Conservation (phyloP, 257 asterid genomes). For the Sherardia arvensis region DNA sequence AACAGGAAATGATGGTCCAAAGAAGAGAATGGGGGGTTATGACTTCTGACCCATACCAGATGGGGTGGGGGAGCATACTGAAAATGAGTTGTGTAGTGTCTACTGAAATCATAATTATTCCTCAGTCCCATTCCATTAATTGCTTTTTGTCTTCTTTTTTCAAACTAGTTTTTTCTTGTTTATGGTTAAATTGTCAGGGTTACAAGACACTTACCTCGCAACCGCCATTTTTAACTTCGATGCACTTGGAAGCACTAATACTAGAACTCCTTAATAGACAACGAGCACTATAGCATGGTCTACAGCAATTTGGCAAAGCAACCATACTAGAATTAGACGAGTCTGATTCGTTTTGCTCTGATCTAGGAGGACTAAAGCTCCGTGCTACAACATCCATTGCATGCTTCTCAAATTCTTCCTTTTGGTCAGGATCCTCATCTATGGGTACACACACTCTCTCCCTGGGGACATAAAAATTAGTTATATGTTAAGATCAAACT, state of each 20-base stretch:
- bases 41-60: neutral
- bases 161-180: no score
- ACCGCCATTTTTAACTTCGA: slow-evolving; percentile 53
- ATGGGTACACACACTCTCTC: slow-evolving; percentile 73
- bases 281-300: slow-evolving; percentile 63
- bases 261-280: slow-evolving; percentile 79
- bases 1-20: neutral
- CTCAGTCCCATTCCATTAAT: neutral
- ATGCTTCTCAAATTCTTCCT: slow-evolving; percentile 32
- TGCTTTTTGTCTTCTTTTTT: neutral
- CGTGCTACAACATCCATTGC: slow-evolving; percentile 38
- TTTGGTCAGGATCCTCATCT: slow-evolving; percentile 45
- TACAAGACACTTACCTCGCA: slow-evolving; percentile 41
- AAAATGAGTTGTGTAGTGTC: neutral
- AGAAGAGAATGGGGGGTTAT: neutral
- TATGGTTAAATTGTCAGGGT: neutral
- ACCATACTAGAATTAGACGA: slow-evolving; percentile 24
- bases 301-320: slow-evolving; percentile 32
- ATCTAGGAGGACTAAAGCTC: slow-evolving; percentile 44
- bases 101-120: neutral
- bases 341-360: slow-evolving; percentile 30
- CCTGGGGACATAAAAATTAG: slow-evolving; percentile 25
- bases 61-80: neutral
- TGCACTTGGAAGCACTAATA: slow-evolving; percentile 71
- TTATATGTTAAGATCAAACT: neutral